phyloP scores from a whole-genome alignment of 192 early-diverging fungal species.

The Coemansia sp. region DNA sequence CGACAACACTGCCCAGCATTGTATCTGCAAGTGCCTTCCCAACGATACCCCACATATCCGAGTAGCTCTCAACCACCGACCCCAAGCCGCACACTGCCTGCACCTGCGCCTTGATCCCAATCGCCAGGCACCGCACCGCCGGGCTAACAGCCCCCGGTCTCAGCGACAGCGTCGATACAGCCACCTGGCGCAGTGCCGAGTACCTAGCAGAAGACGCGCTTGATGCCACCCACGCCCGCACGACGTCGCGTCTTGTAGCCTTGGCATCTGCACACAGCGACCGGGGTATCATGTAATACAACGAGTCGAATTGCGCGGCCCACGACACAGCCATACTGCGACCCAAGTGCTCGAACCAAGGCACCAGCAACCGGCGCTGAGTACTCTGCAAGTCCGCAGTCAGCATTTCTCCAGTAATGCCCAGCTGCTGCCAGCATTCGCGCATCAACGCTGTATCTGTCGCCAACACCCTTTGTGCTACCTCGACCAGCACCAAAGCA shows the following conservation, averaged over 20 bases:
- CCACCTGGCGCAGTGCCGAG: constrained; percentile 37
- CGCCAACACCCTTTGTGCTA: constrained; percentile 1
- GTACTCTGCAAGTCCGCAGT: constrained; percentile 14
- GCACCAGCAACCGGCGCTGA: constrained; percentile 18
- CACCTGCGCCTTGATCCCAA: constrained; percentile 26
- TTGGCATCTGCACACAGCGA: constrained; percentile 16
- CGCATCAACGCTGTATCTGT: constrained; percentile 20
- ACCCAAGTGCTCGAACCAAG: constrained; percentile 37
- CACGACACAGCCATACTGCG: constrained; percentile 21
- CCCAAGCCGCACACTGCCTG: constrained; percentile 46
- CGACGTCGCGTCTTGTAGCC: constrained; percentile 42
- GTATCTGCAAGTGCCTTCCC: constrained; percentile 12
- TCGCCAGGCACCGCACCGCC: constrained; percentile 17
- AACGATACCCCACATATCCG: not conserved
- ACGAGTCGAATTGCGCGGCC: constrained; percentile 25
- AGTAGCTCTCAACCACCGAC: not conserved
- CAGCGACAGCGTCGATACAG: not conserved
- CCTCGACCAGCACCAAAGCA: constrained; percentile 16
- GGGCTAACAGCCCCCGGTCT: constrained; percentile 10
- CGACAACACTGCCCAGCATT: not conserved
- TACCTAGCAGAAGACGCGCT: constrained; percentile 11
- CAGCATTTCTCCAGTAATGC: not conserved
- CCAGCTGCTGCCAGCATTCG: constrained; percentile 34
- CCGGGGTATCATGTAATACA: constrained; percentile 31
- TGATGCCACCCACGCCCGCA: constrained; percentile 31